Base-by-base conservation (phyloP, 257 asterid genomes). In the Catharanthus roseus region DNA sequence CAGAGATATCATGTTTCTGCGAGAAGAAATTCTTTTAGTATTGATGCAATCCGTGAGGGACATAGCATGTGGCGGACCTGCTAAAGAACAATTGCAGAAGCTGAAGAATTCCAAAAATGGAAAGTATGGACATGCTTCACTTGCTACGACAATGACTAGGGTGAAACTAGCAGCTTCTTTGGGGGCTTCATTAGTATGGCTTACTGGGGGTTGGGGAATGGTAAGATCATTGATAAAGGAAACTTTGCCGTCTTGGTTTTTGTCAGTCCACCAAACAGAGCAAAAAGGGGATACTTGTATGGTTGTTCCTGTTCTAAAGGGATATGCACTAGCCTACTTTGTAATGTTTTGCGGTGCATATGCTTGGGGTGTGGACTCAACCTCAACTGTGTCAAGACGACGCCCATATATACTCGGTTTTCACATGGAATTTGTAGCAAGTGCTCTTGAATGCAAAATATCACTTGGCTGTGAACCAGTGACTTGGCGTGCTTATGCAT, bases 181-280 rank as follows among this genome's bases (percentile, higher is more conserved):
- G 8, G 96, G 95, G 55, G 97, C 99, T 72, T 86, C 96, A 15
- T 65, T 93, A 45, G 76, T 89, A 47, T 93, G 84, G 88, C 60
- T 93, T 57, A 86, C 96, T 0, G 99, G 99, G 36, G 99, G 97
- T 2, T 76, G 87, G 19, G 97, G 90, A 64, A 74, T 91, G 28
- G 90, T 93, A 41, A 96, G 88, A 72, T 88, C 99, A 41, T 72
- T 93, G 31, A 77, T 93, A 41, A 91, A 88, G 63, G 99, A 93
- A 83, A 86, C 90, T 24, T 88, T 93, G 69, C 99, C 99, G 12
- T 88, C 96, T 74, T 93, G 99, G 99, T 91, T 93, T 62, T 80
- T 93, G 82, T 89, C 96, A 1, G 81, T 73, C 68, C 95, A 86
- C 66, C 72, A 69, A 58, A 68, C 83, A 11, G 79, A 81, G 47